Percentiles rank a stretch among this genome's conserved stretches.
phyloP scores from a whole-genome alignment of 1,139 yeast genomes.

The Zygoascus meyerae region DNA sequence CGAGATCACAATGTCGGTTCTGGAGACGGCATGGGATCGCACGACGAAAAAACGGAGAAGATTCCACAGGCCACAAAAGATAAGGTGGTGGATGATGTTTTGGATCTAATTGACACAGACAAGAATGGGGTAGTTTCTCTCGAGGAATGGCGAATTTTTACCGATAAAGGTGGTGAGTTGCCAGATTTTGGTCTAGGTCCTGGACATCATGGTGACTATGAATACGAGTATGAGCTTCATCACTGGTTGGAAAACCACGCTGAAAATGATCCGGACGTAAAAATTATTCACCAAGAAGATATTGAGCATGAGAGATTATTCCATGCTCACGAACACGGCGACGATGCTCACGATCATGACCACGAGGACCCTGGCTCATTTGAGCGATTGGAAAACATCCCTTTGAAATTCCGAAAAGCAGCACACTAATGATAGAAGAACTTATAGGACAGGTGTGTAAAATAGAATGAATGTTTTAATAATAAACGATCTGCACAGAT shows the following conservation, averaged over 20 bases:
- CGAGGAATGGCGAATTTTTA: slow-evolving; percentile 69
- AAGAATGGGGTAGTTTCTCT: slow-evolving; percentile 59
- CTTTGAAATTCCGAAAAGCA: slow-evolving; percentile 29
- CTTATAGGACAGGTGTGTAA: too few relatives aligned
- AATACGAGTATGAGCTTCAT: slow-evolving; percentile 86
- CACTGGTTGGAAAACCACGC: slow-evolving; percentile 89
- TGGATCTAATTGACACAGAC: slow-evolving; percentile 58
- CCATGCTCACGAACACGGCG: slow-evolving; percentile 81
- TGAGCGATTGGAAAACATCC: slow-evolving; percentile 35
- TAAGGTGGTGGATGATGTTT: slow-evolving; percentile 51
- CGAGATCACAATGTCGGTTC: slow-evolving; percentile 73
- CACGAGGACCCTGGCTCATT: slow-evolving; percentile 36
- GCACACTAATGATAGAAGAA: slow-evolving; percentile 1
- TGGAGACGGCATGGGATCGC: slow-evolving; percentile 86
- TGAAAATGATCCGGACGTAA: slow-evolving; percentile 75
- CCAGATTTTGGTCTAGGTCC: slow-evolving; percentile 94
- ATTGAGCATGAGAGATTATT: slow-evolving; percentile 83
- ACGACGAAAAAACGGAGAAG: slow-evolving; percentile 49
- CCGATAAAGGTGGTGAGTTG: slow-evolving; percentile 57
- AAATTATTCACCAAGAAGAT: slow-evolving; percentile 78
- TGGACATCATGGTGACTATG: slow-evolving; percentile 97
- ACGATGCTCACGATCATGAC: slow-evolving; percentile 38
- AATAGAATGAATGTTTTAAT: too few relatives aligned
- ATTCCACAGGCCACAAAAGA: slow-evolving; percentile 52
- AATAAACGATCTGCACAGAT: too few relatives aligned